Evolutionary conservation across 2,329 filamentous ascomycete genomes (phyloP), one percentile per base, ranked within the genome.

Genomic region (Verticillium longisporum): DNA sequence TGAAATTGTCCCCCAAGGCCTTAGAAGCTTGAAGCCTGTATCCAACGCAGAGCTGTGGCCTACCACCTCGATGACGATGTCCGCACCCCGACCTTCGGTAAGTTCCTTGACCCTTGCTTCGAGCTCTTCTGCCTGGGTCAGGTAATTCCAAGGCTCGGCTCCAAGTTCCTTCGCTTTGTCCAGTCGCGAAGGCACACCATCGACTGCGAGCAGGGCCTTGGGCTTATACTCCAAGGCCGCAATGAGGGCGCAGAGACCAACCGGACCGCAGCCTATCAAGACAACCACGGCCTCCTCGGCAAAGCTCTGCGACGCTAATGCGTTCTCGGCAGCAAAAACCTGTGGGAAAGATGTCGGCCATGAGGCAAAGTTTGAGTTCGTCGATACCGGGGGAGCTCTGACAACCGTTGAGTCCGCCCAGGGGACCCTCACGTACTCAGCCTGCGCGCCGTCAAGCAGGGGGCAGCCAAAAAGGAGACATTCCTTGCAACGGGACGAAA

Each of bases 301-400:
- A 85, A 80, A 15, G 77, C 67, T n/a, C 72, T 69, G 50, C 88
- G 80, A 88, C 76, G 62, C 84, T 72, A 96, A 88, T 6, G 87
- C 93, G 69, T 92, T 95, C 61, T 83, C 82, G 5, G 90, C 90
- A 6, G 91, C 92, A 68, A 93, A 96, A 75, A 86, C 93, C 90
- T 0, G 88, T 91, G 1, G 92, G 92, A 74, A 95, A 96, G 68
- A 97, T 96, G 71, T 97, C 92, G 14, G 91, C 92, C 92, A 97
- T 96, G 33, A 97, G 82, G 7, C 96, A 86, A 57, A 96, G 80
- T 38, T 86, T 86, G 65, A 89, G 83, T 66, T 94, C 88, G 21
- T 88, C 84, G 62, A 96, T 88, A 15, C 66, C 68, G 7, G 82
- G 84, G 84, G 74, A 0, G 91, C 88, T 68, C 88, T 88, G 70